Evolutionary conservation across 176 grass and related monocot genomes (phyloP), one percentile per base, ranked within the genome.

Genomic region (Coix lacrymajobi): DNA sequence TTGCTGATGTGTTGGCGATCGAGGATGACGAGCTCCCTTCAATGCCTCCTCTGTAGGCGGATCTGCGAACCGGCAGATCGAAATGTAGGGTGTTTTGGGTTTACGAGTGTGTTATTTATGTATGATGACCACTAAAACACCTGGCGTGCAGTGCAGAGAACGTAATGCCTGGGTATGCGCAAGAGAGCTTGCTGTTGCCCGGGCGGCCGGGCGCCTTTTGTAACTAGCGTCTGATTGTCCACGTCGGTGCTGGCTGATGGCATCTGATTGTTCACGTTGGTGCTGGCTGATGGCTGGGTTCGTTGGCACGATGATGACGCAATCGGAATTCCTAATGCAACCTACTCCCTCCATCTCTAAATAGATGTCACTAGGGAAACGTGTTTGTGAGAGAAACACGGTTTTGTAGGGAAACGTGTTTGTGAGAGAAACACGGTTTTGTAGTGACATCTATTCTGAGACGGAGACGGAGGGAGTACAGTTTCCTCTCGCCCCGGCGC

Each of bases 1-100:
- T 94, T 79, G 83, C 86, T 8, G 88, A 81, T 63, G 33, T 97
- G 7, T 40, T 95, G n/a, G 20, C 26, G 29, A 32, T 36, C 4
- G 83, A 85, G 32, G 83, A 76, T 37, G 1, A 8, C 20, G 36
- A 79, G 14, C 40, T 41, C 32, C 69, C 39, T 7, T 8, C 46
- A 12, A 57, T 75, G 81, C 61, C 28, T 28, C 76, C 61, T 28
- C 2, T 82, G 11, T 40, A 85, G 48, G 33, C 11, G 29, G 20
- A 26, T 66, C 5, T 8, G 7, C 5, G 29, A 60, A 48, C 20
- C 20, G 26, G 40, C 65, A 26, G 16, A 7, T 10, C 2, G 0
- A 58, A 7, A 22, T 3, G 28, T 7, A 44, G 44, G 44, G 44
- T 46, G 13, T 34, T 30, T 14, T 11, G 49, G n/a, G 11, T 56